Conservation (phyloP, 2,329 filamentous ascomycete genomes). For the Allantophomopsis cytisporea region DNA sequence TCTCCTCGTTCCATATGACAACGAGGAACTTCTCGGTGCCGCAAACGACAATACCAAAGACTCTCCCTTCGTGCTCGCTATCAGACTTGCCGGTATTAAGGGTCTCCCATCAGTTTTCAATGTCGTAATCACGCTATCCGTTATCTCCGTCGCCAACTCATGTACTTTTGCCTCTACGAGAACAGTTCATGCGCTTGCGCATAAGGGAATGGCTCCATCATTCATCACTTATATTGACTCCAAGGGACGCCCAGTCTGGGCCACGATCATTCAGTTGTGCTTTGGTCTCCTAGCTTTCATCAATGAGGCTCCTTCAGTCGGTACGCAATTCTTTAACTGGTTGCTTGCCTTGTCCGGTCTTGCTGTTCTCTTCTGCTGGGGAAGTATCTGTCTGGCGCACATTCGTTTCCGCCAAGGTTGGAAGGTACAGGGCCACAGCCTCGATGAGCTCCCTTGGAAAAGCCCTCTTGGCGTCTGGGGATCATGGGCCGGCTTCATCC, state of each 20-base stretch:
- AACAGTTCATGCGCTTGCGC: conserved; percentile 42
- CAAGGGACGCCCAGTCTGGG: conserved; percentile 40
- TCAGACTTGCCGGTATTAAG: conserved; percentile 34
- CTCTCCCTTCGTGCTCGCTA: conserved; percentile 45
- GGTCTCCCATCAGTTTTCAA: conserved; percentile 45
- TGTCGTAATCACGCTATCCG: conserved; percentile 41
- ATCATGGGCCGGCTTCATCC: conserved; percentile 51
- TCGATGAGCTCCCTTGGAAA: conserved; percentile 33
- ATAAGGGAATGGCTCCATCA: conserved; percentile 43
- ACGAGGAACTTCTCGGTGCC: background rate
- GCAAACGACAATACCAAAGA: conserved; percentile 35
- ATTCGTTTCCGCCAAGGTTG: conserved; percentile 52
- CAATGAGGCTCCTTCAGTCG: conserved; percentile 26
- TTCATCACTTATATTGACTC: conserved; percentile 43
- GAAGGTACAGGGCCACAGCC: conserved; percentile 39
- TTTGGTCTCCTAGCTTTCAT: conserved; percentile 48
- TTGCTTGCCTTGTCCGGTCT: conserved; percentile 60
- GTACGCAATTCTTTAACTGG: conserved; percentile 38
- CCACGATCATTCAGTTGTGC: conserved; percentile 34
- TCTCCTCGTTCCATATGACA: background rate
- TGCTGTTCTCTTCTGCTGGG: conserved; percentile 65
- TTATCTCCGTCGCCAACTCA: conserved; percentile 44
- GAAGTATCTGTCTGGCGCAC: conserved; percentile 49
- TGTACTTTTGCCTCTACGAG: conserved; percentile 45
- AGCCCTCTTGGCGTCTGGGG: conserved; percentile 44